Evolutionary conservation across 495 filamentous ascomycete species (phyloP), one percentile per base, ranked within the genome.

Genomic region (Cairneyella variabilis): DNA sequence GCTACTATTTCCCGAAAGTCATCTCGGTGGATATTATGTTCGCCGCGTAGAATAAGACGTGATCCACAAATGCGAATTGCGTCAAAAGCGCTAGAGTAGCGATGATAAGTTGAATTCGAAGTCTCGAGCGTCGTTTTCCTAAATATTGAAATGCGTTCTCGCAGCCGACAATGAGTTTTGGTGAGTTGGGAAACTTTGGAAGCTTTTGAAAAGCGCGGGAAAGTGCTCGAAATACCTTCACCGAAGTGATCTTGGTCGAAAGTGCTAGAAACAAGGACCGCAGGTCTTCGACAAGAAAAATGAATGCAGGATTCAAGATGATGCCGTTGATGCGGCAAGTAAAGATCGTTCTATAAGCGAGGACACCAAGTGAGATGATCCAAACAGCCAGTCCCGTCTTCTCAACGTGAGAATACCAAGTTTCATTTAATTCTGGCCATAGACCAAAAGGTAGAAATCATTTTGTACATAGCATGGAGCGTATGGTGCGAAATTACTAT

Each of bases 21-120:
- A 54, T 54, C 20, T 54, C 12, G 6, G 51, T 54, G 2, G 30
- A 12, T 10, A 54, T 54, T n/a, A 54, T 37, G 47, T 54, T 47
- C 1, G 51, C 5, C 3, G 51, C 46, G 11, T n/a, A 40, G 12
- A 2, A 10, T 8, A 54, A 12, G 11, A 54, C 42, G 14, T 39
- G 27, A 17, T 46, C 40, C 10, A 30, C 38, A 21, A 42, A 47
- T 1, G 17, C 21, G 1, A 54, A 12, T 26, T 54, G 51, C 21
- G 47, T 36, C 17, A 47, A 25, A 1, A 54, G 11, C 8, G 27
- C 51, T 12, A 22, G 3, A 7, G 22, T 38, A 3, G 41, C 51
- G 18, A 54, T 17, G 9, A 26, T 3, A 1, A 54, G 41, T 23
- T 38, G 27, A 17, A 38, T 22, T 16, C 32, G 20, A 1, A 28